Evolutionary conservation across 1,284 basidiomycete genomes (phyloP).

Genomic region (Abortiporus biennis): DNA sequence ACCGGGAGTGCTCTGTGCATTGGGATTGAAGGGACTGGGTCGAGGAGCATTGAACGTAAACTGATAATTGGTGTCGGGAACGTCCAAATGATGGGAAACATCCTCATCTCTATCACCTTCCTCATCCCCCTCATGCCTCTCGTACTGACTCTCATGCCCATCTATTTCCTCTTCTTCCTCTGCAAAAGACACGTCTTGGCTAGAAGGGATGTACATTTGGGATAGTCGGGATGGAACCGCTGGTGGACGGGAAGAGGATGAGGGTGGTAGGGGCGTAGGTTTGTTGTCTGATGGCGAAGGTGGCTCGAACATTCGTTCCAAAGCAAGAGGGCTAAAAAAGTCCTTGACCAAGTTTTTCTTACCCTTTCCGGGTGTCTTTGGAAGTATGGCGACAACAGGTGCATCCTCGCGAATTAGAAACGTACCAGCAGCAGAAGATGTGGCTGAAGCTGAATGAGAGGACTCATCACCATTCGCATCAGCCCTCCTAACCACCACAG

Average conservation of each 20-base stretch:
- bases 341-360: constrained; percentile 67
- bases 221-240: constrained; percentile 30
- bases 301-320: constrained; percentile 89
- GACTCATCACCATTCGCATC: constrained; percentile 24
- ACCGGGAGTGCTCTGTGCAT: constrained; percentile 50
- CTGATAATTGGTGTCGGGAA: constrained; percentile 29
- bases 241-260: constrained; percentile 26
- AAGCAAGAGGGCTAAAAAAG: constrained; percentile 78
- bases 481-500: constrained; percentile 41
- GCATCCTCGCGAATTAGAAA: constrained; percentile 76
- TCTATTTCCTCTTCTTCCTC: constrained; percentile 5
- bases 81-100: no score
- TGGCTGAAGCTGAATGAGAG: constrained; percentile 22
- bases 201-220: constrained; percentile 24
- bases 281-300: constrained; percentile 59
- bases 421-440: constrained; percentile 47
- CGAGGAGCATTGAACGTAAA: constrained; percentile 73
- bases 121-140: constrained; percentile 3
- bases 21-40: constrained; percentile 27
- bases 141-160: not conserved
- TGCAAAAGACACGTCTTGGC: constrained; percentile 9
- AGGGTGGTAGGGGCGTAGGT: constrained; percentile 16
- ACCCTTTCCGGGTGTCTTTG: constrained; percentile 56
- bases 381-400: constrained; percentile 45
- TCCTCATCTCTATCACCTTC: constrained; percentile 3